Evolutionary conservation across 2,329 filamentous ascomycete genomes (phyloP).

Genomic region (Aspergillus tanneri): DNA sequence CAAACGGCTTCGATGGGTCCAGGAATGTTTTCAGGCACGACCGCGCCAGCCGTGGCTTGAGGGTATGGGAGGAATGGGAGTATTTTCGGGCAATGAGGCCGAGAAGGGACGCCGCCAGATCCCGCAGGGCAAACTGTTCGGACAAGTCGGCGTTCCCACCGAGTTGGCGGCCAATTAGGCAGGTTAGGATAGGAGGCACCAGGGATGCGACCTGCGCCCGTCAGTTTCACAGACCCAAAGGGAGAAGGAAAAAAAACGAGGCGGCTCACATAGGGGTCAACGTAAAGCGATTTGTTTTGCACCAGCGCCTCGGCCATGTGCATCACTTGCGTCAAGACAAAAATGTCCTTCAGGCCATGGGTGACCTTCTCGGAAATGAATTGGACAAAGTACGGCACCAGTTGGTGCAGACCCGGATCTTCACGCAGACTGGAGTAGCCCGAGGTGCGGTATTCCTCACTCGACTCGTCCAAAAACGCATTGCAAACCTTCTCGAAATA

Average conservation of each 20-base stretch:
- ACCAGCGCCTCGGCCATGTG: conserved; percentile 81
- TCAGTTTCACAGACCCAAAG: conserved; percentile 15
- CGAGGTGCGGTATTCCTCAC: conserved; percentile 81
- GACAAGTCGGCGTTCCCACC: conserved; percentile 56
- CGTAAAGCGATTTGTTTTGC: conserved; percentile 75
- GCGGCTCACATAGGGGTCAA: conserved; percentile 60
- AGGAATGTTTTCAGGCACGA: conserved; percentile 91
- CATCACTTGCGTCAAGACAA: conserved; percentile 89
- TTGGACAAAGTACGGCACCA: conserved; percentile 94
- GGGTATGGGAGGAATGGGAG: conserved; percentile 72
- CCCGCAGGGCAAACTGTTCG: conserved; percentile 75
- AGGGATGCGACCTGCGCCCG: conserved; percentile 58
- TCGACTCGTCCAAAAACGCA: conserved; percentile 82
- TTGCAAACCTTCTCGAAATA: conserved; percentile 95
- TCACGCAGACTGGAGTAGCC: conserved; percentile 81
- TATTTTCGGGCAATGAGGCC: conserved; percentile 79
- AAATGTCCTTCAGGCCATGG: conserved; percentile 85
- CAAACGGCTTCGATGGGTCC: conserved; percentile 76
- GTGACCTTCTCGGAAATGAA: conserved; percentile 96
- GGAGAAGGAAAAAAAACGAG: not conserved
- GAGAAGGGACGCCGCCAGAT: conserved; percentile 79
- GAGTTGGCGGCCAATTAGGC: conserved; percentile 79
- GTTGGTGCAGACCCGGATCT: conserved; percentile 90
- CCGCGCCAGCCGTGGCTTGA: conserved; percentile 85
- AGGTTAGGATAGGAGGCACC: conserved; percentile 85